phyloP scores from a whole-genome alignment of 2,329 filamentous ascomycete genomes.

The Periconia digitata region DNA sequence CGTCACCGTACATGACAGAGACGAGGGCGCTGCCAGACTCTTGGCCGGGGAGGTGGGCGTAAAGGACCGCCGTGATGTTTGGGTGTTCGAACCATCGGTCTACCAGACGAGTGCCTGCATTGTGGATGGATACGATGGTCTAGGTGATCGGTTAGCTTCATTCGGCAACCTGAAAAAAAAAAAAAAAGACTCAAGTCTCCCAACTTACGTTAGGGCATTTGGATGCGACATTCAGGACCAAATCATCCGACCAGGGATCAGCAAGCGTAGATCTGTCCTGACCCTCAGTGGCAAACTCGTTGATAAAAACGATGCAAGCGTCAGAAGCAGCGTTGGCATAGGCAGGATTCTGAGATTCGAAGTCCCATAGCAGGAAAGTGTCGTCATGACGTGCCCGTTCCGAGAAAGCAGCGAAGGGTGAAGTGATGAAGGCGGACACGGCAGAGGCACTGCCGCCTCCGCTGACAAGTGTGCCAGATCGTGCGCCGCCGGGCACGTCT shows the following conservation, averaged over 20 bases:
- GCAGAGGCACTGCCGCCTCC: too few species aligned
- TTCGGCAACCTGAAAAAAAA: too few species aligned
- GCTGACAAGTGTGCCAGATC: too few species aligned
- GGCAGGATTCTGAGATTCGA: conserved; percentile 31
- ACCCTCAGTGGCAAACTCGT: conserved; percentile 49
- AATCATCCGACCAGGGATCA: conserved; percentile 23
- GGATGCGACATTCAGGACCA: conserved; percentile 49
- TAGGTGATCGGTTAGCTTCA: too few species aligned
- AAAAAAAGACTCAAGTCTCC: too few species aligned
- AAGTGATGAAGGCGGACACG: conserved; percentile 43
- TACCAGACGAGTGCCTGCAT: conserved; percentile 63
- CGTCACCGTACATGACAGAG: conserved; percentile 44
- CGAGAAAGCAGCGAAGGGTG: conserved; percentile 40
- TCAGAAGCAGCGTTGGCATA: conserved; percentile 33
- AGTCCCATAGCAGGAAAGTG: too few species aligned
- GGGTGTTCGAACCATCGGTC: conserved; percentile 71
- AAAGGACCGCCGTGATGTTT: conserved; percentile 81
- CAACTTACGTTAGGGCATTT: conserved; percentile 53
- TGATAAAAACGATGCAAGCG: conserved; percentile 59
- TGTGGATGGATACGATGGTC: conserved; percentile 53
- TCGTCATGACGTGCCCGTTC: too few species aligned
- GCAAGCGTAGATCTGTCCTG: conserved; percentile 26
- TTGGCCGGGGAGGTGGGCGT: conserved; percentile 72
- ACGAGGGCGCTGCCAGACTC: conserved; percentile 45
- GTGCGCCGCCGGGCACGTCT: too few species aligned